Evolutionary conservation across 2,329 filamentous ascomycete species (phyloP), one percentile per base, ranked within the genome.

Genomic region (Didymella segeticola): DNA sequence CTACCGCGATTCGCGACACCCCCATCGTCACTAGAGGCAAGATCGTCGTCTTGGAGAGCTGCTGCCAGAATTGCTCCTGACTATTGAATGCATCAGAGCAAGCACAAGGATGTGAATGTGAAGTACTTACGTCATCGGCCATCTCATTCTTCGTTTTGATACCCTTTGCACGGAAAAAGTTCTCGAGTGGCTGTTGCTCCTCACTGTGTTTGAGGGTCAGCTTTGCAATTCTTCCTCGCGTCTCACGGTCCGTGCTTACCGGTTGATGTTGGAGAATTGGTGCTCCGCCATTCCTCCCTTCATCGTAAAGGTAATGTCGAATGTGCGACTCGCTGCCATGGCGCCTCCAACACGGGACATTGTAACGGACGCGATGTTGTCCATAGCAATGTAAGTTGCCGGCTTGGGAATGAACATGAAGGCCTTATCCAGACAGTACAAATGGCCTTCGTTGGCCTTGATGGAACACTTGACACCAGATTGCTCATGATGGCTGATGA

Each of bases 371-470:
- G 90, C 85, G 29, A 96, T 90, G 70, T 96, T 91, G 69, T 99
- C 95, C 78, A 96, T 96, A 56, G 91, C 89, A 56, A 99, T 93
- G 78, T 98, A 99, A 1, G 93, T 97, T 14, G 95, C 93, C 1
- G 95, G 95, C 79, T 99, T 99, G 26, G 95, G 95, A 14, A 99
- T 95, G 75, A 99, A 99, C 86, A 99, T 96, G 77, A 99, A 96
- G 7, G 93, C 93, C 79, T 97, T 97, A 77, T 99, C 95, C 63
- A 99, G 80, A 74, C 93, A 97, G 84, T 96, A 99, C 43, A 99
- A 81, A 72, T 96, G 93, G 56, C 96, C 95, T 79, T 99, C 95
- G 75, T 96, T 97, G 47, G 96, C 96, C 79, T 99, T 99, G 85
- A 99, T 97, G n/a, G 93, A 96, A 77, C 95, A 99, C 79, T 99